phyloP scores from a whole-genome alignment of 2,329 filamentous ascomycete species.

The Cladophialophora bantiana region DNA sequence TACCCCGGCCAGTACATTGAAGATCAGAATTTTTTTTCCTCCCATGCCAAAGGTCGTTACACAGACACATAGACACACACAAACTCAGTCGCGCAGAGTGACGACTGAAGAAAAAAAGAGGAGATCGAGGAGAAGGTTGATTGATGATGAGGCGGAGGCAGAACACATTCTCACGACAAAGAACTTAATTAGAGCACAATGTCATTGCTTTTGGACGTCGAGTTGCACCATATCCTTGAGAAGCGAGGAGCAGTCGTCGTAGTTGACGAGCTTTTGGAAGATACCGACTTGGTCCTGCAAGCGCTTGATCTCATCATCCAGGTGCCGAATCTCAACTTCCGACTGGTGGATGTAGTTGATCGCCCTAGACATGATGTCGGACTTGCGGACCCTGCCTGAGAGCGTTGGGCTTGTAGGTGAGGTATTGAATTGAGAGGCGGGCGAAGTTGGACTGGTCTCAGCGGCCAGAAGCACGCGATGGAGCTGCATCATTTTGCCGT shows the following conservation, averaged over 20 bases:
- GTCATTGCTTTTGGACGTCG: conserved; percentile 10
- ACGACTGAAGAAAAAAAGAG: neutral
- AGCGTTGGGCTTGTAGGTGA: neutral
- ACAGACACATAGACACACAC: neutral
- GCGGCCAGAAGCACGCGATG: conserved; percentile 26
- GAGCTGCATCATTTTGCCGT: conserved; percentile 34
- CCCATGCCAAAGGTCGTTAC: neutral
- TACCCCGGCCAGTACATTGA: no score
- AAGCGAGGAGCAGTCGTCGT: conserved; percentile 22
- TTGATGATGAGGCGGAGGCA: neutral
- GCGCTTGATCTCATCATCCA: conserved; percentile 26
- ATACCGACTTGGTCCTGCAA: conserved; percentile 26
- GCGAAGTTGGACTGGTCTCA: conserved; percentile 8
- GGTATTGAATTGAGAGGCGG: neutral
- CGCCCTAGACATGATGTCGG: conserved; percentile 33
- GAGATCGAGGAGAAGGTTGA: no score
- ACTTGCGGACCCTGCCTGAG: conserved; percentile 28
- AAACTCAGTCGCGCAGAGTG: neutral
- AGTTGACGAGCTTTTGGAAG: conserved; percentile 27
- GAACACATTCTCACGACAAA: neutral
- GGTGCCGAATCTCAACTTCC: conserved; percentile 24
- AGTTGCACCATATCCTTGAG: conserved; percentile 12
- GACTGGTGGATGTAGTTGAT: conserved; percentile 33
- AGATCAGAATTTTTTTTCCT: neutral
- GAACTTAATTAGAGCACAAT: neutral